A percentile compares a stretch with the other conserved stretches of the same genome.
Conservation (phyloP, 2,329 filamentous ascomycete genomes). For the Domatiomyces globalis region DNA sequence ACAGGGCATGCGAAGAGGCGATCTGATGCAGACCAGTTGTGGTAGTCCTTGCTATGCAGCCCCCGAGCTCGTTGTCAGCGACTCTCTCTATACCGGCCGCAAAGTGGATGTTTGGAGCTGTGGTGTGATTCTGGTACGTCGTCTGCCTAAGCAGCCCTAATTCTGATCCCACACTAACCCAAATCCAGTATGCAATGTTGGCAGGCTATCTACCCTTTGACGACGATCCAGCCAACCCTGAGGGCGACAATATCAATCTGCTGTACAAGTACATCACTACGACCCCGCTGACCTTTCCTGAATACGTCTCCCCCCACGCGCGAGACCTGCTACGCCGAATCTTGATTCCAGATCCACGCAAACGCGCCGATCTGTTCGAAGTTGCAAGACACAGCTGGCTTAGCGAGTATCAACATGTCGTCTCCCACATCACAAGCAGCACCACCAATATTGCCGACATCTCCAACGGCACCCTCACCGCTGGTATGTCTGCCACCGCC, state of each 20-base stretch:
- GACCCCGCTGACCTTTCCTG: constrained; percentile 89
- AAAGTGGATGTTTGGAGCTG: constrained; percentile 99
- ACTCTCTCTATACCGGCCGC: constrained; percentile 88
- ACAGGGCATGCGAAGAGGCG: constrained; percentile 67
- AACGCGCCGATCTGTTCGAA: constrained; percentile 90
- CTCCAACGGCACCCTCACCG: constrained; percentile 57
- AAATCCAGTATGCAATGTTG: constrained; percentile 85
- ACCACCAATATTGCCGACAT: constrained; percentile 79
- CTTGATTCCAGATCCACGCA: constrained; percentile 84
- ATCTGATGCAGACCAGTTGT: constrained; percentile 98
- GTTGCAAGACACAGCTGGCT: constrained; percentile 97
- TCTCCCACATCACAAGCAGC: constrained; percentile 91
- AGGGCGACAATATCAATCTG: constrained; percentile 97
- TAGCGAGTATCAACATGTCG: constrained; percentile 90
- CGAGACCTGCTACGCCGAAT: constrained; percentile 85
- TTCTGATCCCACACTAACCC: constrained; percentile 4
- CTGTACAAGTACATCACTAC: constrained; percentile 99
- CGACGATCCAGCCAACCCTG: constrained; percentile 93
- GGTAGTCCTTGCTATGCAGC: constrained; percentile 96
- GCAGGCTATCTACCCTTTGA: constrained; percentile 96
- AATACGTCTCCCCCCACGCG: constrained; percentile 96
- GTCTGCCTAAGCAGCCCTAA: too few relatives aligned
- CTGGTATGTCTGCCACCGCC: constrained; percentile 32
- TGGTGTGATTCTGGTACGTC: constrained; percentile 84
- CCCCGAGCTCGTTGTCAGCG: constrained; percentile 90